Base-by-base conservation (phyloP, 2,329 filamentous ascomycete species). In the Thelonectria blattea region DNA sequence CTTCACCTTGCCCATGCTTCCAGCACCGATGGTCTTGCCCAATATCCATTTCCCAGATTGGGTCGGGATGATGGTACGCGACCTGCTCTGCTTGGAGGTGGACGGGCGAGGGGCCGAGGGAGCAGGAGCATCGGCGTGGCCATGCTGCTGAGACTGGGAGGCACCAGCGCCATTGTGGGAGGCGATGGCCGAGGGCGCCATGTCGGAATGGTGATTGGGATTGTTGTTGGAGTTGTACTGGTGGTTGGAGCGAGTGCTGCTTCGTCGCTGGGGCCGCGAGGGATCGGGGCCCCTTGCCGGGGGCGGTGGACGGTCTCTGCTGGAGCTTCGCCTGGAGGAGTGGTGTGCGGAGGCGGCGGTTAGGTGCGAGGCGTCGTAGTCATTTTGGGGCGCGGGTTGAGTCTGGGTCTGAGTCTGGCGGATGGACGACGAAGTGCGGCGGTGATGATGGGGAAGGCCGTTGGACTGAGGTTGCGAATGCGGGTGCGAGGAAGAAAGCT, bases 1-100 rank as follows among this genome's bases (percentile, higher is more conserved):
- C 80, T 98, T 98, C 64, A 99, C 95, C 77, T 98, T 98, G 66
- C 95, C 95, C 95, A 99, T 99, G 76, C 94, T 98, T 52, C 95
- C 95, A 54, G 93, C 93, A 61, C 95, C 95, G 71, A 99, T 95
- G 3, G 95, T 98, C 82, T 98, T 98, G 61, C 94, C 94, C 53
- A 99, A 82, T 57, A 93, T 88, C 93, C 94, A 99, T 81, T 93
- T 92, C 59, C 95, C 95, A 12, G 93, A 93, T 48, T 91, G 88
- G 3, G 93, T 93, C 52, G 91, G 91, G 73, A 99, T 96, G 42
- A 91, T 94, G 12, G 94, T 97, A 71, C 87, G 83, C 56, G 86
- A 83, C 67, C 84, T 84, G 61, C 82, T 79, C 67, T 82, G 82
- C 69, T 83, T 83, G 49, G 80, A 75, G 46, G 79, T 78, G 12